These are phyloP conservation scores for Cubamyces lactineus DNA, from an alignment of 768 basidiomycete genomes.

Conservation along the genomic window DNA sequence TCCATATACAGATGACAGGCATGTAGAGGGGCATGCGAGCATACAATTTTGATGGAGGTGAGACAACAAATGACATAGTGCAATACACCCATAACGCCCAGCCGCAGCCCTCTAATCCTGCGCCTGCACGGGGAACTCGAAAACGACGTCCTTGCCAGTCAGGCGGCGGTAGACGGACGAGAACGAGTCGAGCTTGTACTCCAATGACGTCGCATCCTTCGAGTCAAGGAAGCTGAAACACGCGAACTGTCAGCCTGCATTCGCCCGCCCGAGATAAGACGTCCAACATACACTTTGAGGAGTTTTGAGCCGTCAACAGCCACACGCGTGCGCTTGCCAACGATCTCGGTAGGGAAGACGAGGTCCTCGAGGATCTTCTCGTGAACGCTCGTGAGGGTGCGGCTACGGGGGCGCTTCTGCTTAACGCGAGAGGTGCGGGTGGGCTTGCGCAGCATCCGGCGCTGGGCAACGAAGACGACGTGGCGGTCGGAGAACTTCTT, in stretches of 20 bases:
- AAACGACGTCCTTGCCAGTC: constrained; percentile 96
- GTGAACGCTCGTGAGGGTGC: constrained; percentile 96
- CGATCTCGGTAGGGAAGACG: constrained; percentile 98
- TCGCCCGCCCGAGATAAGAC: constrained; percentile 1
- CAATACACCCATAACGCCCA: constrained; percentile 34
- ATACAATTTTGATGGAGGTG: constrained; percentile 40
- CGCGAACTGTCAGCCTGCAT: constrained; percentile 15
- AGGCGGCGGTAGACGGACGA: constrained; percentile 94
- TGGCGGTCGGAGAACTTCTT: constrained; percentile 99
- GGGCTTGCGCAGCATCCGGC: constrained; percentile 97
- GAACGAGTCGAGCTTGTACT: constrained; percentile 99
- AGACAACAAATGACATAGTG: constrained; percentile 39
- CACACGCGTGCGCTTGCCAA: constrained; percentile 96
- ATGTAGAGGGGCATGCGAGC: constrained; percentile 37
- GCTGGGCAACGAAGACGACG: constrained; percentile 98
- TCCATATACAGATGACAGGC: constrained; percentile 21
- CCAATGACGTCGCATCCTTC: constrained; percentile 96
- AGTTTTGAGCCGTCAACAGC: constrained; percentile 93
- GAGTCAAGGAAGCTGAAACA: constrained; percentile 86
- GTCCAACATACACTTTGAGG: constrained; percentile 87
- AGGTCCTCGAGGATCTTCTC: constrained; percentile 99
- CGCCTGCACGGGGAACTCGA: constrained; percentile 83
- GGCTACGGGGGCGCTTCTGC: constrained; percentile 96
- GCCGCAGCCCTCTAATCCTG: constrained; percentile 60
- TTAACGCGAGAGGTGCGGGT: constrained; percentile 89